Evolutionary conservation across 2,329 filamentous ascomycete genomes (phyloP), one percentile per base, ranked within the genome.

Genomic region (Pseudocercospora eumusae): DNA sequence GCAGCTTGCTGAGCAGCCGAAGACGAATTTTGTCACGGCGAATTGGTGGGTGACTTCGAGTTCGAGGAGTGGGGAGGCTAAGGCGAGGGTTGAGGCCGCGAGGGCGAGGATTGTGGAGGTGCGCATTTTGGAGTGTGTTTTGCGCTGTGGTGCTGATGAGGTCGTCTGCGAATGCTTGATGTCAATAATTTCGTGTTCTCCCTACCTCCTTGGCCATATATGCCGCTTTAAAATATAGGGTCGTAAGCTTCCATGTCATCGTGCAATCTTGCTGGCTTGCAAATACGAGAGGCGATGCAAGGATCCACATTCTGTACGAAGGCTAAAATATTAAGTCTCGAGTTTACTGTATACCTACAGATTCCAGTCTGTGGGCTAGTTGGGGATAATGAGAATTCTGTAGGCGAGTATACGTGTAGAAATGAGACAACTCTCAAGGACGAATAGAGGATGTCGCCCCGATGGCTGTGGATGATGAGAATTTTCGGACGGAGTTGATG

Each of bases 1-100:
- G 64, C 69, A 71, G 59, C 61, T 62, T 45, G 20, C 53, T 20
- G 66, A 65, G 63, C 69, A 71, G 60, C 69, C 68, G 62, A 62
- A 71, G 64, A 64, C 36, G 66, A 70, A 71, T 47, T 71, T 65
- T 49, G 63, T 61, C 40, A 71, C 57, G 50, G 36, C n/a, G 67
- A 70, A 71, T 36, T 59, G 20, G 54, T 33, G 3, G 9, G 58
- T 28, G 18, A 49, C 44, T 45, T 47, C 31, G 50, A 47, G 9
- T 20, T 27, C 25, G 18, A 20, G n/a, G 50, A 59, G 31, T 23
- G 66, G 62, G 23, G 63, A 55, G 52, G 68, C 67, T 53, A 63
- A 49, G 23, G 62, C 67, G 57, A 70, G 61, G 31, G 63, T 31
- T 11, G 67, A 64, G 49, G 60, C 63, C 21, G 61, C 60, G 52